Evolutionary conservation across 345 rosid species (phyloP), one percentile per base, ranked within the genome.

Genomic region (Combretum micranthum): DNA sequence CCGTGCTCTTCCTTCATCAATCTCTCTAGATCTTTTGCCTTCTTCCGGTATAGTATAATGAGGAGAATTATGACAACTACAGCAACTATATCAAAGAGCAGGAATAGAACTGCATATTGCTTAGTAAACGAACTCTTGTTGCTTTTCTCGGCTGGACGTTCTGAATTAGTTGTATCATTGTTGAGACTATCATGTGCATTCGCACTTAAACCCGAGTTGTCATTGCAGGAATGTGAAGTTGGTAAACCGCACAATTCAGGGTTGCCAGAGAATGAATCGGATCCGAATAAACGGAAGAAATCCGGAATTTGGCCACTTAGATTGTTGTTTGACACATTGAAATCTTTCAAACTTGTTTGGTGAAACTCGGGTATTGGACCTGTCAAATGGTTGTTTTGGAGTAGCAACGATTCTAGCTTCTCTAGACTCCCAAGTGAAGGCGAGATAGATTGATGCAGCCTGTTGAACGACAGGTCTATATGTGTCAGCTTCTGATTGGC

Each of bases 321-420:
- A 43, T 72, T 59, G 14, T 83, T 83, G 65, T 69, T 56, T 4
- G 88, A 77, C 43, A 80, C 73, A 65, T 80, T 73, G 52, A 80
- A 70, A 2, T 16, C 48, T 49, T 11, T 52, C 67, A 75, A 60
- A 52, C 64, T 50, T n/a, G 65, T 25, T 52, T 75, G 78, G 42
- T 64, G 23, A 4, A 80, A 72, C 37, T 42, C 78, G 0, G 73
- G 80, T 43, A 80, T 56, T n/a, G 53, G 25, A 13, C 83, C 83
- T 53, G 75, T 66, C 64, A 77, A 59, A 39, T 42, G 45, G 72
- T 80, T 83, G 22, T 62, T 68, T 55, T 80, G 80, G 60, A 83
- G 81, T 70, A 54, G 64, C 50, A 77, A 32, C 2, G 80, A 73
- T 43, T 60, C 65, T 57, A 80, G 42, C 14, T 42, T 44, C 16